phyloP scores from a whole-genome alignment of 768 basidiomycete species.

The Mycena galericulata region DNA sequence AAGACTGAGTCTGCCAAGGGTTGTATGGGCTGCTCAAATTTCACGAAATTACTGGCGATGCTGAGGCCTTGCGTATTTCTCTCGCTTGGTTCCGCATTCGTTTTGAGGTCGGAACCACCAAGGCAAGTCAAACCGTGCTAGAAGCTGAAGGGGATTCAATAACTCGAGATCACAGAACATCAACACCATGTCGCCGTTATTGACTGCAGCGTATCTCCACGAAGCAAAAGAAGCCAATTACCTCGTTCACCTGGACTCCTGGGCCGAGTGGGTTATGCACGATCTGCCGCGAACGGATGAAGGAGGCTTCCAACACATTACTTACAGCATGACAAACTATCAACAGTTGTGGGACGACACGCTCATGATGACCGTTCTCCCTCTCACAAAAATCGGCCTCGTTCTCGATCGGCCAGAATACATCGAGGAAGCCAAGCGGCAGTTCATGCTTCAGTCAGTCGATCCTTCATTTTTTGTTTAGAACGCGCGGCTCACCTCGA shows the following conservation, averaged over 20 bases:
- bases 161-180: conserved; percentile 53
- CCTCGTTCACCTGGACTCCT: conserved; percentile 54
- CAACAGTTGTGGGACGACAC: conserved; percentile 71
- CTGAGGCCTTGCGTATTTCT: conserved; percentile 52
- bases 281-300: conserved; percentile 61
- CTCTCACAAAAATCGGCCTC: conserved; percentile 66
- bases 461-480: background rate
- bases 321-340: conserved; percentile 53
- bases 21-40: conserved; percentile 56
- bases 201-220: conserved; percentile 59
- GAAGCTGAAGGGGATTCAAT: background rate
- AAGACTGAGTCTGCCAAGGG: conserved; percentile 38
- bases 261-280: conserved; percentile 66
- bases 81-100: conserved; percentile 63
- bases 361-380: conserved; percentile 69
- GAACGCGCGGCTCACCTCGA: background rate
- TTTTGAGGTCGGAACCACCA: conserved; percentile 63
- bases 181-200: conserved; percentile 67
- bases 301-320: conserved; percentile 61
- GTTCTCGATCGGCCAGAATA: conserved; percentile 63
- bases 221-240: conserved; percentile 50
- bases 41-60: conserved; percentile 54
- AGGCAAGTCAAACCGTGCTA: conserved; percentile 41
- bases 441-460: conserved; percentile 61
- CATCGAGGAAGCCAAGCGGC: conserved; percentile 66